These are phyloP conservation scores for Penicillium janthinellum DNA, from an alignment of 2,329 filamentous ascomycete genomes.

Conservation along the genomic window DNA sequence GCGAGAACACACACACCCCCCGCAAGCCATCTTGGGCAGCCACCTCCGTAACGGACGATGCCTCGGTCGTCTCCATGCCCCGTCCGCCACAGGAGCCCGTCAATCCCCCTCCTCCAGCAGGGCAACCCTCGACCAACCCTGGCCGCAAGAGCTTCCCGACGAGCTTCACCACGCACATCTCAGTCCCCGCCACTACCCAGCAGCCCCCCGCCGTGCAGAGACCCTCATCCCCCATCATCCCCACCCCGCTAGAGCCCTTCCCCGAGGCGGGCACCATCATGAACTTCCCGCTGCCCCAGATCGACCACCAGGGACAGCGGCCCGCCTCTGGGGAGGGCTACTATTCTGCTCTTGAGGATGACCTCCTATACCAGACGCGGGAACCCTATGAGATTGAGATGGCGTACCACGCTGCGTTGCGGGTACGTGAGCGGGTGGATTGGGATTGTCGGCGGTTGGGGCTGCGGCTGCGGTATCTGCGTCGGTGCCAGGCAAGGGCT, in stretches of 20 bases:
- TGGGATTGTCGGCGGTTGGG: neutral
- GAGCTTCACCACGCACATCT: neutral
- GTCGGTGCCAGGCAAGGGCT: neutral
- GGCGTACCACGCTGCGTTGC: neutral
- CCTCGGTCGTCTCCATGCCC: neutral
- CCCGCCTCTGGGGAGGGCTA: neutral
- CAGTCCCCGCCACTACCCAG: neutral
- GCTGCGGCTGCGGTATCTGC: neutral
- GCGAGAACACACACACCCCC: neutral
- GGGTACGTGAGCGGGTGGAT: neutral
- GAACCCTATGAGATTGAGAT: neutral
- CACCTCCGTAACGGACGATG: neutral
- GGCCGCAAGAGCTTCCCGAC: neutral
- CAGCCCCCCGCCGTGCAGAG: neutral
- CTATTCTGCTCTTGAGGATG: neutral
- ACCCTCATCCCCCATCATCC: neutral
- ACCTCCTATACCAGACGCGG: neutral
- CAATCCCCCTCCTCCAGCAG: neutral
- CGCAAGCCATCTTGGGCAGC: neutral
- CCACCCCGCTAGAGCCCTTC: neutral
- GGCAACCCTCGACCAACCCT: neutral
- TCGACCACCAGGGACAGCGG: constrained; percentile 2
- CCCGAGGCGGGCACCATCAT: neutral
- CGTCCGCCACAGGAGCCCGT: neutral
- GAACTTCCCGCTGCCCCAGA: neutral